Evolutionary conservation across 1,284 basidiomycete species (phyloP).

Genomic region (Melampsora larici-populina): DNA sequence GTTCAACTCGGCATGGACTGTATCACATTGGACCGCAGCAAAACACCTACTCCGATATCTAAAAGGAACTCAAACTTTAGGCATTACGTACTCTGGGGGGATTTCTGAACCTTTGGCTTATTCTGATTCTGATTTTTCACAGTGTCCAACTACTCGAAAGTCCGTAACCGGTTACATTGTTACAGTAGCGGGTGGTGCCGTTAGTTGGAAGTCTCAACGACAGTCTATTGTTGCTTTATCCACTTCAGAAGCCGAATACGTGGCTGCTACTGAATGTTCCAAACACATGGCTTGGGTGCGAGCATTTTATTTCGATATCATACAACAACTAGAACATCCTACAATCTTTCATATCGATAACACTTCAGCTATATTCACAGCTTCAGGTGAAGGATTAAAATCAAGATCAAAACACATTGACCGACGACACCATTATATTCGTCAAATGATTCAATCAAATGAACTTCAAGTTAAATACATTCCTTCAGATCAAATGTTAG

Average conservation of each 20-base stretch:
- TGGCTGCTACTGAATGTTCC: slow-evolving; percentile 58
- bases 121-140: slow-evolving; percentile 58
- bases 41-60: slow-evolving; percentile 30
- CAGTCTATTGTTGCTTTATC: slow-evolving; percentile 55
- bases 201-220: slow-evolving; percentile 56
- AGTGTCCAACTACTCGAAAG: slow-evolving; percentile 52
- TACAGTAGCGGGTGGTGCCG: slow-evolving; percentile 49
- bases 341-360: not conserved
- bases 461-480: not conserved
- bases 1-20: not conserved
- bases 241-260: slow-evolving; percentile 57
- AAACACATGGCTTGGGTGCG: slow-evolving; percentile 56
- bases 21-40: slow-evolving; percentile 36
- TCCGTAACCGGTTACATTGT: slow-evolving; percentile 57
- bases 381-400: not conserved
- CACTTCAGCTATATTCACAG: not conserved
- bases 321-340: not conserved
- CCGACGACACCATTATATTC: not conserved
- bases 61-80: not conserved
- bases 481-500: not conserved
- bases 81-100: not conserved
- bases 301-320: not conserved
- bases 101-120: slow-evolving; percentile 52
- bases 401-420: not conserved
- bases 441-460: too few relatives aligned